phyloP scores from a whole-genome alignment of 768 basidiomycete species.

The Obba rivulosa region DNA sequence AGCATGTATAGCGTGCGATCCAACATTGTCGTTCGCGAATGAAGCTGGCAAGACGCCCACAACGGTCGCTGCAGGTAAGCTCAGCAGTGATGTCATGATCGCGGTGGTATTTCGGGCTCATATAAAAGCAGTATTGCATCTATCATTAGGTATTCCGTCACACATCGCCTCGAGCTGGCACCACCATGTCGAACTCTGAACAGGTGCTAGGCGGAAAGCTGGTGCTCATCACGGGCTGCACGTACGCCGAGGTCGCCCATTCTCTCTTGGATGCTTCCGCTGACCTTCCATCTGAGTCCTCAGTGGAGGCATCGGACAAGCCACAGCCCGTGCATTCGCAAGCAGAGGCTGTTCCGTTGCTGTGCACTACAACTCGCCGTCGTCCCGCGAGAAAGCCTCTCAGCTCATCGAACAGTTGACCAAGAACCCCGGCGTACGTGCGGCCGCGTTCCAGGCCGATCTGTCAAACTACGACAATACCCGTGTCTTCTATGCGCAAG shows the following conservation, averaged over 20 bases:
- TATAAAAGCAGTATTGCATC: too few relatives aligned
- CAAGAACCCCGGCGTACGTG: slow-evolving; percentile 28
- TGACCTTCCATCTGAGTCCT: too few relatives aligned
- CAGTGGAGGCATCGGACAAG: slow-evolving; percentile 51
- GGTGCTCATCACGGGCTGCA: slow-evolving; percentile 33
- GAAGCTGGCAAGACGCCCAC: too few relatives aligned
- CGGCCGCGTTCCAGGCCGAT: slow-evolving; percentile 43
- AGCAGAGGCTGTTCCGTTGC: slow-evolving; percentile 37
- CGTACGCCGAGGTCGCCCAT: slow-evolving; percentile 21
- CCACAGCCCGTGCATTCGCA: slow-evolving; percentile 44
- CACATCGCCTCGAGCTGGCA: too few relatives aligned
- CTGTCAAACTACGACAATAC: slow-evolving; percentile 40
- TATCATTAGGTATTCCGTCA: too few relatives aligned
- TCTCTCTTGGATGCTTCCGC: too few relatives aligned
- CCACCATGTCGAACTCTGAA: slow-evolving; percentile 1
- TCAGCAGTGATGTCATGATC: too few relatives aligned
- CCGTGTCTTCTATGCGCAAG: slow-evolving; percentile 35
- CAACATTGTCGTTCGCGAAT: too few relatives aligned
- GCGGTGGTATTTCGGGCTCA: too few relatives aligned
- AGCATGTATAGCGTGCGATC: too few relatives aligned
- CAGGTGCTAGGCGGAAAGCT: slow-evolving; percentile 25
- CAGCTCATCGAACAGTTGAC: slow-evolving; percentile 34
- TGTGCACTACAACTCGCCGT: slow-evolving; percentile 42
- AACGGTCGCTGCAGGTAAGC: too few relatives aligned
- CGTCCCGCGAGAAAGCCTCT: slow-evolving; percentile 30